Conservation (phyloP, 139 green algal genomes). For the Closterium sp. region DNA sequence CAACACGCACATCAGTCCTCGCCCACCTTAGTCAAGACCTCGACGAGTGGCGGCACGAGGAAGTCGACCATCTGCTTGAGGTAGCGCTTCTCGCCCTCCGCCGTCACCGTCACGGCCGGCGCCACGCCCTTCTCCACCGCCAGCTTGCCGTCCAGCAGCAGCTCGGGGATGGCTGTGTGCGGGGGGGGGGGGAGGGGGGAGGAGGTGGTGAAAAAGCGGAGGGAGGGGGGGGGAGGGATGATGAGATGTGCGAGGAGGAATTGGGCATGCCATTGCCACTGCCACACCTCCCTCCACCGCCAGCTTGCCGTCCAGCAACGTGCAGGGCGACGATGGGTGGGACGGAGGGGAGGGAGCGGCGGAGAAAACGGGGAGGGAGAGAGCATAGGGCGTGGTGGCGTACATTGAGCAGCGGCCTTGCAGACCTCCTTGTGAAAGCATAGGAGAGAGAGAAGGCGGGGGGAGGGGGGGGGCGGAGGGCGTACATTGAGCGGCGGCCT, state of each 20-base stretch:
- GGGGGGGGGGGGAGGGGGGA: background rate
- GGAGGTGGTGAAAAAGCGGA: background rate
- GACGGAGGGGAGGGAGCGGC: too few relatives aligned
- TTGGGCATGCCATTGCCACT: too few relatives aligned
- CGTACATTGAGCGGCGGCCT: constrained; percentile 55
- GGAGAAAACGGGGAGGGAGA: too few relatives aligned
- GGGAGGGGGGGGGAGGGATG: too few relatives aligned
- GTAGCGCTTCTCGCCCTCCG: constrained; percentile 54
- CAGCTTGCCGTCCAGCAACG: constrained; percentile 66
- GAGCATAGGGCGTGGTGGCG: too few relatives aligned
- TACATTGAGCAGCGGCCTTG: constrained; percentile 57
- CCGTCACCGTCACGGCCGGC: background rate
- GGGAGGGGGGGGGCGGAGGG: background rate
- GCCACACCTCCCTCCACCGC: constrained; percentile 66
- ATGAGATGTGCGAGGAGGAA: background rate
- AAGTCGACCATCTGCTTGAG: constrained; percentile 68
- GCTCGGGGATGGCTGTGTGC: constrained; percentile 73
- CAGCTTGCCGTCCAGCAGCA: constrained; percentile 73
- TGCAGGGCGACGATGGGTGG: too few relatives aligned
- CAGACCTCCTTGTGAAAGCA: constrained; percentile 92
- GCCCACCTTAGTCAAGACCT: constrained; percentile 64
- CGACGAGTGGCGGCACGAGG: constrained; percentile 69
- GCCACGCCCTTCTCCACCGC: constrained; percentile 67
- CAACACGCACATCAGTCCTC: too few relatives aligned
- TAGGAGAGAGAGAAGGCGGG: constrained; percentile 63